Conservation (phyloP, 2,329 filamentous ascomycete species). For the Domatiomyces catenatus region DNA sequence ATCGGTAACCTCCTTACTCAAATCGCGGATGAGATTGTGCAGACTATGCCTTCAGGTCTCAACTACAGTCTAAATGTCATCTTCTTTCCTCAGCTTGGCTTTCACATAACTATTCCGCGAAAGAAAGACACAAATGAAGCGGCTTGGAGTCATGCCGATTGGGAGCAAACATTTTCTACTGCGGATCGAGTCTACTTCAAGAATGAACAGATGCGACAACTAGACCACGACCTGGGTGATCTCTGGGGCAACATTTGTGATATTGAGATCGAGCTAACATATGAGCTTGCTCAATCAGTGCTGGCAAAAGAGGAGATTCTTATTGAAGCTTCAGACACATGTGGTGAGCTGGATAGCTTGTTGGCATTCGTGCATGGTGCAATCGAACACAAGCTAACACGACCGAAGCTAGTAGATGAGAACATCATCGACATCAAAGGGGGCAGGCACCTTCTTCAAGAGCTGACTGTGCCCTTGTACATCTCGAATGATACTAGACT, state of each 20-base stretch:
- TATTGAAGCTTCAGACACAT: slow-evolving; percentile 55
- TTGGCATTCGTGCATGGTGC: slow-evolving; percentile 68
- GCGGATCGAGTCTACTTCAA: slow-evolving; percentile 70
- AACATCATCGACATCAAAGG: slow-evolving; percentile 59
- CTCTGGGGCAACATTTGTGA: slow-evolving; percentile 75
- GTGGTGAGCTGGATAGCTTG: slow-evolving; percentile 71
- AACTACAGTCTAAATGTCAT: slow-evolving; percentile 55
- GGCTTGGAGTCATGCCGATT: slow-evolving; percentile 48
- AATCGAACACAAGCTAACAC: slow-evolving; percentile 52
- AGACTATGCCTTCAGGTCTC: slow-evolving; percentile 43
- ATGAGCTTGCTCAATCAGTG: slow-evolving; percentile 56
- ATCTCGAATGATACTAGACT: slow-evolving; percentile 70
- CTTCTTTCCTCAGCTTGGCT: slow-evolving; percentile 83
- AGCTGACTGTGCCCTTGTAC: slow-evolving; percentile 63
- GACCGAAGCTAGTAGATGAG: slow-evolving; percentile 52
- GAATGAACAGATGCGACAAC: slow-evolving; percentile 60
- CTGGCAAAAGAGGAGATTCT: slow-evolving; percentile 55
- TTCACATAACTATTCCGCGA: slow-evolving; percentile 59
- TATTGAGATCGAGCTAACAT: slow-evolving; percentile 75
- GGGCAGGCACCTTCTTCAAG: slow-evolving; percentile 76
- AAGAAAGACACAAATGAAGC: slow-evolving; percentile 44
- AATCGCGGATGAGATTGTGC: slow-evolving; percentile 49
- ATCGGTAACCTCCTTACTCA: slow-evolving; percentile 58
- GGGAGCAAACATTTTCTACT: slow-evolving; percentile 65
- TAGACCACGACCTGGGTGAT: slow-evolving; percentile 72